These are phyloP conservation scores for Rhynchosporium agropyri DNA, from an alignment of 2,329 filamentous ascomycete species.

Conservation along the genomic window DNA sequence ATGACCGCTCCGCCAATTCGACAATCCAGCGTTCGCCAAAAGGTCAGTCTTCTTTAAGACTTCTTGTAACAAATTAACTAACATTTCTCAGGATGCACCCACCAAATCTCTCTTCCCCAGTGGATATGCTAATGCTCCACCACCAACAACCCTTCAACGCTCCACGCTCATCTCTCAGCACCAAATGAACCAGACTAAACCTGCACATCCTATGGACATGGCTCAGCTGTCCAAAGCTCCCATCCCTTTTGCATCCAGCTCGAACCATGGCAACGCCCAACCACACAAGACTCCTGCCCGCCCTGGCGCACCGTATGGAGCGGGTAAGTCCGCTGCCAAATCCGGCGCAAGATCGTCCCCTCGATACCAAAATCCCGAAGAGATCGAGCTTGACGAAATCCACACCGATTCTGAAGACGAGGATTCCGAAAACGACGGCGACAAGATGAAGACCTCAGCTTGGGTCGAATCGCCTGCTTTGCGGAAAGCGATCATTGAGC, in stretches of 20 bases:
- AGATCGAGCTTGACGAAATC: slow-evolving; percentile 91
- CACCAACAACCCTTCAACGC: slow-evolving; percentile 50
- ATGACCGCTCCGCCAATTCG: slow-evolving; percentile 85
- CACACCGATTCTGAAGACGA: slow-evolving; percentile 92
- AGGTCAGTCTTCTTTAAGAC: slow-evolving; percentile 40
- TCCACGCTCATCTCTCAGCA: slow-evolving; percentile 68
- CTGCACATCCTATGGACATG: slow-evolving; percentile 76
- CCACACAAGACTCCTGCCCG: slow-evolving; percentile 70
- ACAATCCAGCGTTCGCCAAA: slow-evolving; percentile 66
- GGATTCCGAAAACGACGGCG: slow-evolving; percentile 60
- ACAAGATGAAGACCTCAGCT: slow-evolving; percentile 66
- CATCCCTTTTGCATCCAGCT: slow-evolving; percentile 81
- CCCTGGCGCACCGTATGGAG: slow-evolving; percentile 47
- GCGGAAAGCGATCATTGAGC: slow-evolving; percentile 71
- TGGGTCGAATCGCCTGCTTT: slow-evolving; percentile 92
- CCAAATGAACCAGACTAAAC: slow-evolving; percentile 61
- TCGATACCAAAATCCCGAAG: slow-evolving; percentile 84
- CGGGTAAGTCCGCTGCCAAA: slow-evolving; percentile 56
- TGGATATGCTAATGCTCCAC: slow-evolving; percentile 63
- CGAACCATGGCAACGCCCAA: slow-evolving; percentile 54
- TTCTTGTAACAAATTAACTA: slow-evolving; percentile 38
- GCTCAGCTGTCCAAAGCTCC: slow-evolving; percentile 85
- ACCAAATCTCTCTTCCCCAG: slow-evolving; percentile 62
- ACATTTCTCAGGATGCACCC: slow-evolving; percentile 56
- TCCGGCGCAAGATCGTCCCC: slow-evolving; percentile 73